Evolutionary conservation across 805 yeast genomes (phyloP), one percentile per base, ranked within the genome.

Genomic region (Starmera caribaea): DNA sequence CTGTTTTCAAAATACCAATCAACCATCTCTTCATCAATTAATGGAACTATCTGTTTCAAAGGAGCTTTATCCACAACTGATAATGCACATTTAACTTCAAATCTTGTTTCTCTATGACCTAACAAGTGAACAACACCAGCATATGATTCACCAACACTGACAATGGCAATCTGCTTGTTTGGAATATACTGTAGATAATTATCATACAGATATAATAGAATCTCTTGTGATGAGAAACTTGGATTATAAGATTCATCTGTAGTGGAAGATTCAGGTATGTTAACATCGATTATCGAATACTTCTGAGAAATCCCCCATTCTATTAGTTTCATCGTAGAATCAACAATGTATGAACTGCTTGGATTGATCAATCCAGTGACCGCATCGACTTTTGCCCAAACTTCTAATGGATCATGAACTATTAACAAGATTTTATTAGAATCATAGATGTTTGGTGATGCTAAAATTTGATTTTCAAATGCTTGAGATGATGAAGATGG

Each of bases 1-100:
- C 96, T 86, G 51, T 85, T 82, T 46, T 79, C 78, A 63, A 78
- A 88, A 60, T 79, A 92, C 96, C 97, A 89, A 54, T 89, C 96
- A 14, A 84, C 74, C 63, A 89, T 73, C 8, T 82, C 76, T 59
- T 92, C 97, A 58, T 90, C 97, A 52, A 88, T 77, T 17, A 86
- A 72, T 5, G 96, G 89, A 5, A 86, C 86, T 35, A 90, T 70
- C 2, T 95, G 79, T 47, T 84, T 75, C 51, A 90, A 65, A n/a
- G 73, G 69, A 2, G 79, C 72, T 37, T 80, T 71, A 45, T 81
- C 87, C 27, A 82, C 65, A 54, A 79, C 86, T 42, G 76, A 77
- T 21, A 83, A 74, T 2, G 82, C 73, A 6, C 90, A 86, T 49
- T 76, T 76, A 5, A 82, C 85, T 30, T 78, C 74, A 33, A 75